Evolutionary conservation across 805 yeast species (phyloP).

Genomic region (Wickerhamiella cacticola): DNA sequence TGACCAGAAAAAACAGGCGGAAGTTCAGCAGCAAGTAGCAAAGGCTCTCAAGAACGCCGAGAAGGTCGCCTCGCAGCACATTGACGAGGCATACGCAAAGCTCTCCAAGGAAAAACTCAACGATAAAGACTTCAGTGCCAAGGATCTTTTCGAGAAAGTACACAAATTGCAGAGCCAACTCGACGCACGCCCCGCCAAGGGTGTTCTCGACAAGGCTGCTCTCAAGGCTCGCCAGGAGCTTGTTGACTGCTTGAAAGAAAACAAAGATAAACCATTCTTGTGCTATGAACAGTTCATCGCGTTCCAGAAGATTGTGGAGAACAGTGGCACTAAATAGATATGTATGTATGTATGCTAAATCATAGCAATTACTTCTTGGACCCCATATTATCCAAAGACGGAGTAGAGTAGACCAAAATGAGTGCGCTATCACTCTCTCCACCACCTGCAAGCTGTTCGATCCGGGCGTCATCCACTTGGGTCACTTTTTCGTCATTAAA

Average conservation of each 20-base stretch:
- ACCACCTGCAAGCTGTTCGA: constrained; percentile 86
- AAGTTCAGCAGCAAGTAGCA: constrained; percentile 8
- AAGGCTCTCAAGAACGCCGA: constrained; percentile 11
- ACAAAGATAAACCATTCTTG: constrained; percentile 26
- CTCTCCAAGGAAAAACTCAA: constrained; percentile 3
- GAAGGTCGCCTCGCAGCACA: constrained; percentile 1
- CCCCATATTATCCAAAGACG: constrained; percentile 33
- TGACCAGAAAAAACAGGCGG: constrained; percentile 6
- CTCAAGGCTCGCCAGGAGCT: constrained; percentile 24
- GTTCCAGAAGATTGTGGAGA: constrained; percentile 18
- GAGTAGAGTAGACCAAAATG: constrained; percentile 72
- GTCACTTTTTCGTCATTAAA: constrained; percentile 88
- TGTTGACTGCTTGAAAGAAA: constrained; percentile 24
- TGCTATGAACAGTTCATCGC: constrained; percentile 27
- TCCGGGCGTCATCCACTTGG: constrained; percentile 63
- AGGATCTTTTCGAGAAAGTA: constrained; percentile 16
- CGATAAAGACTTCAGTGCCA: background rate
- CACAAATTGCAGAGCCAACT: constrained; percentile 25
- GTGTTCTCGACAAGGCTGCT: constrained; percentile 25
- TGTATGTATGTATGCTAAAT: background rate
- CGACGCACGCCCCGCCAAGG: constrained; percentile 25
- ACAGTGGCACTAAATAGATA: background rate
- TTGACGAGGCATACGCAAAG: constrained; percentile 3
- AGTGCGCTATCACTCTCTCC: constrained; percentile 95
- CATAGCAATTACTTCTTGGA: background rate